phyloP scores from a whole-genome alignment of 2,329 filamentous ascomycete genomes.

The Epichloe amarillans region DNA sequence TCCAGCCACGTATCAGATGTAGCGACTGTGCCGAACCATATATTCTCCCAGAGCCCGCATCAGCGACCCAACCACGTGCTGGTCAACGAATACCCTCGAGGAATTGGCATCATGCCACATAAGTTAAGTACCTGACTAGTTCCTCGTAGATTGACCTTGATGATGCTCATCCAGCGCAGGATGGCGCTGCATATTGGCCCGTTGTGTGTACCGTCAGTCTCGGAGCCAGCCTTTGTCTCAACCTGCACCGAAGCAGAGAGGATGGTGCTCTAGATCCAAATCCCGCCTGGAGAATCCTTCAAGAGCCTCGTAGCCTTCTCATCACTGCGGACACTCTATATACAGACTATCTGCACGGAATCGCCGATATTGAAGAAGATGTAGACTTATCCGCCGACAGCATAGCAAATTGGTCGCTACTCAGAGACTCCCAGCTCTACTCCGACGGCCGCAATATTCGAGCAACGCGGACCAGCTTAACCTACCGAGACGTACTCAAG shows the following conservation, averaged over 20 bases:
- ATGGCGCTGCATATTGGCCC: slow-evolving; percentile 74
- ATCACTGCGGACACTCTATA: slow-evolving; percentile 60
- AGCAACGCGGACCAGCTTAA: slow-evolving; percentile 55
- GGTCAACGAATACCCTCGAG: slow-evolving; percentile 80
- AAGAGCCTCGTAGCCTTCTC: slow-evolving; percentile 72
- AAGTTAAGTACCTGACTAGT: slow-evolving; percentile 37
- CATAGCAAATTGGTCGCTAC: slow-evolving; percentile 59
- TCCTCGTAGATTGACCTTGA: neutral
- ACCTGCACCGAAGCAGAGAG: slow-evolving; percentile 54
- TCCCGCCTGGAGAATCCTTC: slow-evolving; percentile 50
- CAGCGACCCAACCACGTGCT: slow-evolving; percentile 74
- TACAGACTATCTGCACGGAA: slow-evolving; percentile 60
- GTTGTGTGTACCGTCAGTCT: slow-evolving; percentile 87
- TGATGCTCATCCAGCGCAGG: slow-evolving; percentile 31
- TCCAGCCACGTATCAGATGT: neutral
- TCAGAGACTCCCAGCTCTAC: slow-evolving; percentile 36
- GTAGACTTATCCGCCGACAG: slow-evolving; percentile 45
- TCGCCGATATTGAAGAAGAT: slow-evolving; percentile 54
- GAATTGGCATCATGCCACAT: slow-evolving; percentile 93
- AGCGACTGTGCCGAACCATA: slow-evolving; percentile 15
- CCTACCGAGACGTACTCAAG: slow-evolving; percentile 75
- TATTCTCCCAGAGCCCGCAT: slow-evolving; percentile 58
- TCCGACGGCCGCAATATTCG: slow-evolving; percentile 42
- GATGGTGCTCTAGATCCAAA: slow-evolving; percentile 41
- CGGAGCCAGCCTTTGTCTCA: slow-evolving; percentile 62